phyloP scores from a whole-genome alignment of 2,329 filamentous ascomycete genomes.

The Paramyrothecium sp. region DNA sequence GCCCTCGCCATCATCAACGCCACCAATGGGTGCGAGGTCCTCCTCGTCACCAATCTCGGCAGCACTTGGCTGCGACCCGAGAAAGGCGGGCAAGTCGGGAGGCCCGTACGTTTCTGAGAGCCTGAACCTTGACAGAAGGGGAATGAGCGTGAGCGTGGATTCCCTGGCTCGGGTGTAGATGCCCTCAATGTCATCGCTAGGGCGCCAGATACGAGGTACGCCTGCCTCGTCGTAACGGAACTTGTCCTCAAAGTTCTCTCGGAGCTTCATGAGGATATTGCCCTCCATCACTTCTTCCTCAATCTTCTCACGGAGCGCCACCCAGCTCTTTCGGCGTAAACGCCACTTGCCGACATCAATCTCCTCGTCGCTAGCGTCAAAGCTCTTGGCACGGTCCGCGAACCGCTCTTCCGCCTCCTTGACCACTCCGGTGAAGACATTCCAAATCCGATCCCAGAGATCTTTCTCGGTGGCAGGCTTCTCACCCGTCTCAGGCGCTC shows the following conservation, averaged over 20 bases:
- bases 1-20: slow-evolving; percentile 90
- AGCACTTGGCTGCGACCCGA: slow-evolving; percentile 73
- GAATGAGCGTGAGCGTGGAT: slow-evolving; percentile 87
- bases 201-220: slow-evolving; percentile 94
- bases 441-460: slow-evolving; percentile 96
- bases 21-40: slow-evolving; percentile 83
- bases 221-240: slow-evolving; percentile 96
- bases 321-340: slow-evolving; percentile 91
- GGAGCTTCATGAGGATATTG: slow-evolving; percentile 89
- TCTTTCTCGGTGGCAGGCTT: slow-evolving; percentile 75
- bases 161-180: slow-evolving; percentile 90
- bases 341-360: slow-evolving; percentile 92
- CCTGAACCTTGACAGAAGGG: slow-evolving; percentile 81
- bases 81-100: slow-evolving; percentile 81
- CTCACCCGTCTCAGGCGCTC: slow-evolving; percentile 75
- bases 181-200: slow-evolving; percentile 95
- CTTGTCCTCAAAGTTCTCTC: slow-evolving; percentile 98
- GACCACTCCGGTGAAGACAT: slow-evolving; percentile 77
- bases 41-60: slow-evolving; percentile 85
- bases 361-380: slow-evolving; percentile 88
- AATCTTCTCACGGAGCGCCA: slow-evolving; percentile 82
- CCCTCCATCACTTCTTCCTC: slow-evolving; percentile 98
- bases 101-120: slow-evolving; percentile 71
- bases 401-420: slow-evolving; percentile 84
- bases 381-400: slow-evolving; percentile 84